Conservation (phyloP, 2,329 filamentous ascomycete species). For the Aspergillus terreus region DNA sequence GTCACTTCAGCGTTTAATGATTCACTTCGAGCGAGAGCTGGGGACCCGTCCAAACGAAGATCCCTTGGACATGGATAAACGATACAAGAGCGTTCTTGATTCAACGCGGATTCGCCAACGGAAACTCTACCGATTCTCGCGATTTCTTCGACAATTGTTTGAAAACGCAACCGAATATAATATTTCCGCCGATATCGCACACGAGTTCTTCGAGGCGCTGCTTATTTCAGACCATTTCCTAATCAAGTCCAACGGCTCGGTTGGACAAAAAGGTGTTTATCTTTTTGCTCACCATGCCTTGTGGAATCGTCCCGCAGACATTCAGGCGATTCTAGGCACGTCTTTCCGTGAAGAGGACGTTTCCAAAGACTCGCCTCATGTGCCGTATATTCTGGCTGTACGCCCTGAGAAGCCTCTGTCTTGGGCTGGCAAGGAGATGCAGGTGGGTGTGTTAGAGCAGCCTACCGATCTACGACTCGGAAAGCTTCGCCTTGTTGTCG, state of each 20-base stretch:
- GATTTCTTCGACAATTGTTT: conserved; percentile 86
- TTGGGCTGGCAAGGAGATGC: conserved; percentile 78
- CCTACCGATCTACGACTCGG: conserved; percentile 82
- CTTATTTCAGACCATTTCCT: conserved; percentile 82
- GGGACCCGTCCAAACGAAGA: conserved; percentile 80
- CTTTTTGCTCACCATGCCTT: conserved; percentile 81
- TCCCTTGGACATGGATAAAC: conserved; percentile 85
- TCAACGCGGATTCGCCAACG: conserved; percentile 93
- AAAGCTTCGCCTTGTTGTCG: conserved; percentile 81
- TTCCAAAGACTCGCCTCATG: conserved; percentile 65
- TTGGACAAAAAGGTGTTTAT: conserved; percentile 72
- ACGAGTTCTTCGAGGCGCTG: conserved; percentile 75
- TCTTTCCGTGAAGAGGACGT: conserved; percentile 67
- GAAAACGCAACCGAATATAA: conserved; percentile 97
- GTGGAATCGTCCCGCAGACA: conserved; percentile 70
- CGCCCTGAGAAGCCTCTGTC: conserved; percentile 72
- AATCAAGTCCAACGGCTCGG: conserved; percentile 63
- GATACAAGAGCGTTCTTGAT: conserved; percentile 92
- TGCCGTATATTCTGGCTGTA: conserved; percentile 82
- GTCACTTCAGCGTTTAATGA: conserved; percentile 79
- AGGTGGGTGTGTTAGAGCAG: conserved; percentile 69
- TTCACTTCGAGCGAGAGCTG: conserved; percentile 88
- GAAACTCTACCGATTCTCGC: conserved; percentile 92
- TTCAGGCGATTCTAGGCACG: conserved; percentile 79
- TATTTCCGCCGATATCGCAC: conserved; percentile 66